Evolutionary conservation across 2,329 filamentous ascomycete species (phyloP), one percentile per base, ranked within the genome.

Genomic region (Zasmidium angulare): DNA sequence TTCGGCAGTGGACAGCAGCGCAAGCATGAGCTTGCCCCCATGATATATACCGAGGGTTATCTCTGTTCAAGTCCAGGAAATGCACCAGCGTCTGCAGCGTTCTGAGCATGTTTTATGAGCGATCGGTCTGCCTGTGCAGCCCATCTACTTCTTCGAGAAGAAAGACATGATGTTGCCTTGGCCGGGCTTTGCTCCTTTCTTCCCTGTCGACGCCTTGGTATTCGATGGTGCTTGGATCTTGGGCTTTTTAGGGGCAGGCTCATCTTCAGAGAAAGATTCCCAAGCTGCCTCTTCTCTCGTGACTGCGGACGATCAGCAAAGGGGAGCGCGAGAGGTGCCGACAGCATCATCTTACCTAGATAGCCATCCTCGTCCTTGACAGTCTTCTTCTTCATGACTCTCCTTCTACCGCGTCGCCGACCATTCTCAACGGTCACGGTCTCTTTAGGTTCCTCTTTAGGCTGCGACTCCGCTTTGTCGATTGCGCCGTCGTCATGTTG

Each of bases 191-290:
- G 59, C 68, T 11, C 73, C 66, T 76, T 79, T 70, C 80, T 82
- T 53, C 89, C 77, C 2, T 70, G 59, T 48, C 66, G 91, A 90
- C 1, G 79, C 77, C 1, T 73, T 66, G 49, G 67, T 60, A 49
- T 69, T 58, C 53, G 66, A 69, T 47, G 67, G 52, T 48, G 69
- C 76, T 65, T 60, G 76, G 9, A 75, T 64, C 61, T 86, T 88
- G 6, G 79, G 70, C 69, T 85, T 86, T 71, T 83, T 80, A 9
- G 78, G 75, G 29, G 81, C 80, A 21, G 87, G 84, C 65, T 96
- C 92, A 64, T 96, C 92, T 72, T 97, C 93, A 0, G 91, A 96
- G 77, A 96, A 96, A 0, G 89, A 93, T 74, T 97, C 93, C 93
- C 93, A 97, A 0, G 83, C 88, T 0, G 84, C 77, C 71, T 96